Base-by-base conservation (phyloP, 768 basidiomycete species). In the Hirschioporus abietinus region DNA sequence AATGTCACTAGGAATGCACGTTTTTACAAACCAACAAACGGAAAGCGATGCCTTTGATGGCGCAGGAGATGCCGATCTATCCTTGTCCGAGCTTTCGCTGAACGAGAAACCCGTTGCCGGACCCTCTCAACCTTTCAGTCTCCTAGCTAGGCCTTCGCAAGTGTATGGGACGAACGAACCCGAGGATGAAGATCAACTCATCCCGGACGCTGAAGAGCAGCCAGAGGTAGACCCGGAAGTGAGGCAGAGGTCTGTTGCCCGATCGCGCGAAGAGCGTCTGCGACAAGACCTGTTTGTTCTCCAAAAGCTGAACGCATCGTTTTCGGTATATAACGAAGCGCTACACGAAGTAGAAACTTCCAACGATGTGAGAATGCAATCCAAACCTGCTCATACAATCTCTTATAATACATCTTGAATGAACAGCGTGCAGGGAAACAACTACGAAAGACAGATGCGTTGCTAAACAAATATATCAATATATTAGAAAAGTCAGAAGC, bases 401-500 rank as follows among this genome's bases (percentile, higher is more conserved):
- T 30, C 20, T 35, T 15, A 57, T 30, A 9, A 64, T 9, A n/a
- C 25, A 9, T n/a, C 36, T 26, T 36, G n/a, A 18, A 26, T 65
- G 26, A 63, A 27, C 67, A 91, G 91, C 84, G 86, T 70, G 82
- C 92, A 52, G 87, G 88, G 10, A 76, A 74, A 34, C 91, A 92
- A 69, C 74, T 93, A 35, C 83, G 82, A 61, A 85, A 92, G 69
- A 93, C 92, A 0, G 87, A 93, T 71, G 84, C 83, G 0, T 77
- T 93, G 66, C 78, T 93, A 67, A 87, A 91, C 76, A 90, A 87
- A 81, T 93, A 93, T 72, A 84, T 90, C 58, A 78, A 77, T 58
- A 85, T 91, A 61, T 78, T 93, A 23, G 83, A 85, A 6, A 87
- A 85, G 73, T 90, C 91, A 1, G 91, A 92, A 74, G 82, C 85